Evolutionary conservation across 2,329 filamentous ascomycete genomes (phyloP), one percentile per base, ranked within the genome.

Genomic region (Lecanosticta acicola): DNA sequence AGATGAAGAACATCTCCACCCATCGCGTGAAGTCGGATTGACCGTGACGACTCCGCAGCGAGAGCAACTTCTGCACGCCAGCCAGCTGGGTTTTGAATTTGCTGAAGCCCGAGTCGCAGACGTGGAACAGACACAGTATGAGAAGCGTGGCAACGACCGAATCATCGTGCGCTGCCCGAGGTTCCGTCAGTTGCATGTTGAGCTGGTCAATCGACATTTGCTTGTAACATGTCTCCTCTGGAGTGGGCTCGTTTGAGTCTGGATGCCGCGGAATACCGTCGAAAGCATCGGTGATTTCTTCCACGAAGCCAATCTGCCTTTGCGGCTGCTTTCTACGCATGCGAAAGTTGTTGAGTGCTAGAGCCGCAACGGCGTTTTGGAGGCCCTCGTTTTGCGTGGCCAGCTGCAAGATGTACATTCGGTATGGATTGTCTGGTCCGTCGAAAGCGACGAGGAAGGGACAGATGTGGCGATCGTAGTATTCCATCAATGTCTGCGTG

Each of bases 41-140:
- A 60, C 81, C 59, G 63, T 76, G 68, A 63, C 79, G 73, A 54
- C 84, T 79, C 48, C 89, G 79, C 70, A 95, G 79, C 3, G 83
- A 79, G 9, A 96, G 77, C 24, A 97, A 81, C 71, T 94, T 94
- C 68, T 89, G 90, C 32, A 96, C 89, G 0, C 91, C 90, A 1
- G 88, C 88, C 59, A 96, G 89, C 63, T 96, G 91, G 0, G 87
- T 93, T 56, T 89, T 87, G 68, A 96, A 96, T 60, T 91, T 91
- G 16, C 87, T 88, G 56, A 96, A 84, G 2, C 91, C 91, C 1
- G 87, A 93, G 66, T 96, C 90, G 51, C 88, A 93, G 70, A 95
- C 89, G 56, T 94, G 86, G 65, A 94, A 95, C 50, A 96, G 82
- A 63, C 89, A 95, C 3, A 96, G 75, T 7, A 96, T 78, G 32